phyloP scores from a whole-genome alignment of 345 rosid genomes.

The Rhizophora mangle region DNA sequence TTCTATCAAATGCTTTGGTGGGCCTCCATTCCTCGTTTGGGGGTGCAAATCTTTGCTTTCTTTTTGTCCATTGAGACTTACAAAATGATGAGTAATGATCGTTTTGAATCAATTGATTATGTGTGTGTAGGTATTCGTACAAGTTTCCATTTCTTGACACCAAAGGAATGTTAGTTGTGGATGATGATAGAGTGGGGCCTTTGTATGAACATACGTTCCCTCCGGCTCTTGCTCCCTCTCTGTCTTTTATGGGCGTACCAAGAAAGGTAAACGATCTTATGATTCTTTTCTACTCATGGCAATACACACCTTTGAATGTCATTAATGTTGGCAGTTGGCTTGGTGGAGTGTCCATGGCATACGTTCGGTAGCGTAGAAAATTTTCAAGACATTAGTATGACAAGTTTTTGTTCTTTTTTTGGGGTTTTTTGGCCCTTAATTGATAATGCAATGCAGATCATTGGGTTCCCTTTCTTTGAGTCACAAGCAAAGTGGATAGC shows the following conservation, averaged over 20 bases:
- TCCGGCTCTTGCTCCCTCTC: slow-evolving; percentile 84
- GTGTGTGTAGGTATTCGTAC: slow-evolving; percentile 69
- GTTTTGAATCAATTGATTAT: not conserved
- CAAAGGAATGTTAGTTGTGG: slow-evolving; percentile 79
- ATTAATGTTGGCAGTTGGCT: not conserved
- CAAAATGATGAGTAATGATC: not conserved
- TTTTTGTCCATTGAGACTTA: not conserved
- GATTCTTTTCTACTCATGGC: not conserved
- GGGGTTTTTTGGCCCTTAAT: not conserved
- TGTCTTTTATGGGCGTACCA: slow-evolving; percentile 83
- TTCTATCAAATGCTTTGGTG: not conserved
- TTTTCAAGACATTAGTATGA: not conserved
- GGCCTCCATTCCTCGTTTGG: slow-evolving; percentile 6
- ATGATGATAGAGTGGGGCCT: slow-evolving; percentile 94
- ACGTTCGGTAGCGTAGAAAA: not conserved
- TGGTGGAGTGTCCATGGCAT: not conserved
- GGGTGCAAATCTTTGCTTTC: slow-evolving; percentile 8
- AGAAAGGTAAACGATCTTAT: slow-evolving; percentile 52
- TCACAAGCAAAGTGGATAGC: slow-evolving; percentile 94
- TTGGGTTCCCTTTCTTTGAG: slow-evolving; percentile 94
- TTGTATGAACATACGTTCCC: slow-evolving; percentile 94
- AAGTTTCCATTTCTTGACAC: slow-evolving; percentile 93
- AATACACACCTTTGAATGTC: not conserved
- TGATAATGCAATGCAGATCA: slow-evolving; percentile 46
- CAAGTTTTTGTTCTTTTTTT: not conserved